Base-by-base conservation (phyloP, 2,329 filamentous ascomycete genomes). In the Trichophyton equinum region DNA sequence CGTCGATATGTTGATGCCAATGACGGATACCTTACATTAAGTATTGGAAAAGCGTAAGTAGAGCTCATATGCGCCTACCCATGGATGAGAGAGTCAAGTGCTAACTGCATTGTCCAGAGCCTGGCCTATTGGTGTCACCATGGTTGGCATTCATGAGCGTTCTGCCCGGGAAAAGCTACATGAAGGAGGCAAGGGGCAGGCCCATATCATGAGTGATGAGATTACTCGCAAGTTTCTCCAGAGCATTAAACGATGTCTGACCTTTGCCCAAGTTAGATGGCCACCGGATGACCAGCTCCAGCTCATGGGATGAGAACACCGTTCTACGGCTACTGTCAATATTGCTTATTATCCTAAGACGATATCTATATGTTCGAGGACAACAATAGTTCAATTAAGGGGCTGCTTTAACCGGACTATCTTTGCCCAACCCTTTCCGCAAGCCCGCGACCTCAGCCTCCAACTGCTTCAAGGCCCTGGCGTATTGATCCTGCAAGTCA, bases 131-230 rank as follows among this genome's bases (percentile, higher is more conserved):
- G 94, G 94, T 75, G 94, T 99, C 44, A 99, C 94, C 73, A 99
- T 97, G 94, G 94, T 99, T 70, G 94, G 94, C 79, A 99, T 99
- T 68, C 94, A 99, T 82, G 94, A 97, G 79, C 85, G 94, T 70
- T 94, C 88, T 66, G 92, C 94, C 20, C 84, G 94, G 64, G 94
- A 99, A 76, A 99, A 99, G 76, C 78, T 99, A 62, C 91, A 97
- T 72, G 85, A 94, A 72, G 81, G 78, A 63, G 82, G 83, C 65
- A 82, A 83, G 66, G 87, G 86, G 62, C 87, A 91, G 69, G 94
- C 92, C 3, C 91, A 99, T 73, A 96, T 97, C 68, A 91, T 99
- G 86, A 92, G 91, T 62, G 94, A 97, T 71, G 94, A 99, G 76
- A 85, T 88, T 51, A 99, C 94, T 59, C 83, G 94, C 66, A 99